phyloP scores from a whole-genome alignment of 352 stramenopile genomes.

The Aphanomyces euteiches region DNA sequence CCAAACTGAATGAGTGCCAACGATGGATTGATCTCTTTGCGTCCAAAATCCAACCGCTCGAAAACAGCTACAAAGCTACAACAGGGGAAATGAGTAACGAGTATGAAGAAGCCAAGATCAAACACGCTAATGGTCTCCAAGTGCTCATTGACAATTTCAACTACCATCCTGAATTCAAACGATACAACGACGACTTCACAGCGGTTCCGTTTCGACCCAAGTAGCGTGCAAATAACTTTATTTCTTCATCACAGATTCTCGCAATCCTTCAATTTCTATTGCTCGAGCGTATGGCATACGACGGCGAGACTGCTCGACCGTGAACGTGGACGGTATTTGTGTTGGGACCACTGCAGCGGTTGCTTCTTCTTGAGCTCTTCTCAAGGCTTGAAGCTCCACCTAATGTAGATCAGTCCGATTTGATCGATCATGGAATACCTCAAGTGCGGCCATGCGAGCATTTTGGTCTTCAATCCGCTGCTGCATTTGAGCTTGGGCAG shows the following conservation, averaged over 20 bases:
- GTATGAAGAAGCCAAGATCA: constrained; percentile 83
- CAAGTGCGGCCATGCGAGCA: constrained; percentile 35
- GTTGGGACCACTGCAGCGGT: constrained; percentile 22
- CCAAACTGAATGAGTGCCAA: constrained; percentile 49
- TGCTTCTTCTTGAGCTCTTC: constrained; percentile 27
- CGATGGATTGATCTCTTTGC: constrained; percentile 69
- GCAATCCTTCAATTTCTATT: constrained; percentile 74
- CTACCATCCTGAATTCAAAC: constrained; percentile 88
- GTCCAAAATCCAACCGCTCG: constrained; percentile 65
- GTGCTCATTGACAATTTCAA: constrained; percentile 87
- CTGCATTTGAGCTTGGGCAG: constrained; percentile 10
- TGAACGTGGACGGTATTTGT: neutral
- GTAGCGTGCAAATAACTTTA: constrained; percentile 34
- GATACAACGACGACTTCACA: constrained; percentile 81
- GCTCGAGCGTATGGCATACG: constrained; percentile 74
- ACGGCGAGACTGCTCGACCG: constrained; percentile 2
- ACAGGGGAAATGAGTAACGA: constrained; percentile 72
- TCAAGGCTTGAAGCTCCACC: neutral
- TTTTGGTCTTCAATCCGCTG: constrained; percentile 25
- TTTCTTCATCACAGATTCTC: constrained; percentile 57
- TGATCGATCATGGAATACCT: constrained; percentile 32
- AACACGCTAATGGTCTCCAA: constrained; percentile 74
- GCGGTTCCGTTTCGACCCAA: constrained; percentile 75
- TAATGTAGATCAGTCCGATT: neutral
- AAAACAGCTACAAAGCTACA: constrained; percentile 65